phyloP scores from a whole-genome alignment of 2,329 filamentous ascomycete genomes.

The Diaporthe nobilis region DNA sequence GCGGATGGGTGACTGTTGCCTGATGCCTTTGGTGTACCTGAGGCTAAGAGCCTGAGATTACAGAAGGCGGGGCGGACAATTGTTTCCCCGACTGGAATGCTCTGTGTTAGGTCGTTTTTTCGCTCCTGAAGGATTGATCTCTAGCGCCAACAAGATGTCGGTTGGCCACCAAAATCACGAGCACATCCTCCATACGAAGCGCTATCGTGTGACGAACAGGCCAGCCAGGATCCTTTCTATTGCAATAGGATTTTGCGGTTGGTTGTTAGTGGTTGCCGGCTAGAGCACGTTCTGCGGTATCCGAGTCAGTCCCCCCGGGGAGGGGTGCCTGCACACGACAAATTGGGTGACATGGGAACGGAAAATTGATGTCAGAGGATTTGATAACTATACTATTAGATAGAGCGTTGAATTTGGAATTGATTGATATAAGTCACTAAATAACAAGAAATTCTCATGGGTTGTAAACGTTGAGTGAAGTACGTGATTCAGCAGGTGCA shows the following conservation, averaged over 20 bases:
- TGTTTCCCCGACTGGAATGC: constrained; percentile 4
- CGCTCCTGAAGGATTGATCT: not conserved
- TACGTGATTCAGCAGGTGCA: not conserved
- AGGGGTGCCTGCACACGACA: not conserved
- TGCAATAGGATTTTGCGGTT: not conserved
- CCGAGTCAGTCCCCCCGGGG: not conserved
- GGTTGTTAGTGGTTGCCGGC: not conserved
- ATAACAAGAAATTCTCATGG: not conserved
- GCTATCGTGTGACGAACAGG: not conserved
- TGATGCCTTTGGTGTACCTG: constrained; percentile 14
- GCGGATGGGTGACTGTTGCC: not conserved
- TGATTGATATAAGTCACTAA: constrained; percentile 7
- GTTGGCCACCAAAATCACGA: constrained; percentile 6
- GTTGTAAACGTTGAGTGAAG: not conserved
- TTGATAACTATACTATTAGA: not conserved
- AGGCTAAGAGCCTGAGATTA: constrained; percentile 14
- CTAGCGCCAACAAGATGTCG: constrained; percentile 8
- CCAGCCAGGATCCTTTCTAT: constrained; percentile 4
- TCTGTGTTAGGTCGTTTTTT: constrained; percentile 7
- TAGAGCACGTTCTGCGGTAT: constrained; percentile 11
- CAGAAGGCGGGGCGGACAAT: constrained; percentile 13
- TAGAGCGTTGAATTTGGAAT: not conserved
- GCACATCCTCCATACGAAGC: constrained; percentile 9
- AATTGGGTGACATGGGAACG: constrained; percentile 3
- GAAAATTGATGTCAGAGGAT: not conserved